Evolutionary conservation across 306 rosid genomes (phyloP).

Genomic region (Gastrolobium villosum): DNA sequence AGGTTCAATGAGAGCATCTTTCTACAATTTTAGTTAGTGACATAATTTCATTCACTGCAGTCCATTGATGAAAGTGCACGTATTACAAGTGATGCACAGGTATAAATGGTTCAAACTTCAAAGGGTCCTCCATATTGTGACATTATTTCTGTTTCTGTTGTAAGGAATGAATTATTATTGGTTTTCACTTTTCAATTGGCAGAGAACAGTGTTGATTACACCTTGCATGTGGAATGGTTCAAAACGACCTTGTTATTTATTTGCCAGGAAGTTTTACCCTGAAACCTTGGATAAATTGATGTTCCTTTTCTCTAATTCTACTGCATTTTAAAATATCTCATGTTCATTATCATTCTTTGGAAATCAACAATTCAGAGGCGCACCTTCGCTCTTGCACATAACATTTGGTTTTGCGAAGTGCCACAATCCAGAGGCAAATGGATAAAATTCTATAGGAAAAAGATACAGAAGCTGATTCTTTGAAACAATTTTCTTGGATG

Average conservation of each 20-base stretch:
- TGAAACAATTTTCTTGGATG: too few species aligned
- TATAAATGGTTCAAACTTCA: slow-evolving; percentile 13
- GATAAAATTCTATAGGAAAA: not conserved
- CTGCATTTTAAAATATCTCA: slow-evolving; percentile 21
- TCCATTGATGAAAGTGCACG: slow-evolving; percentile 33
- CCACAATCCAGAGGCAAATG: slow-evolving; percentile 5
- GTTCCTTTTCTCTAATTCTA: slow-evolving; percentile 33
- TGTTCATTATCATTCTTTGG: slow-evolving; percentile 25
- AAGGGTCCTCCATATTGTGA: slow-evolving; percentile 10
- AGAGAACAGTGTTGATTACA: slow-evolving; percentile 46
- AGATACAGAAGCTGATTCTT: slow-evolving; percentile 4
- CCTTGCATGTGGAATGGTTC: slow-evolving; percentile 56
- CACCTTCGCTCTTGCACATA: slow-evolving; percentile 38
- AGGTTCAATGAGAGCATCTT: not conserved
- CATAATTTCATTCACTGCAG: slow-evolving; percentile 46
- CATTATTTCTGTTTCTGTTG: not conserved
- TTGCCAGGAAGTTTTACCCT: slow-evolving; percentile 56
- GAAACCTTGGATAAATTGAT: slow-evolving; percentile 43
- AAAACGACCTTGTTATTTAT: slow-evolving; percentile 55
- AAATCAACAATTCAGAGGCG: slow-evolving; percentile 5
- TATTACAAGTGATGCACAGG: slow-evolving; percentile 52
- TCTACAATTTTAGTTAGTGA: not conserved
- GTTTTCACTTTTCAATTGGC: slow-evolving; percentile 30
- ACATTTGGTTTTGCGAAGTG: slow-evolving; percentile 6
- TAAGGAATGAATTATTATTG: not conserved